Percentiles rank a stretch among this genome's conserved stretches.
Conservation (phyloP, 2,329 filamentous ascomycete genomes). For the Stachybotrys chartarum region DNA sequence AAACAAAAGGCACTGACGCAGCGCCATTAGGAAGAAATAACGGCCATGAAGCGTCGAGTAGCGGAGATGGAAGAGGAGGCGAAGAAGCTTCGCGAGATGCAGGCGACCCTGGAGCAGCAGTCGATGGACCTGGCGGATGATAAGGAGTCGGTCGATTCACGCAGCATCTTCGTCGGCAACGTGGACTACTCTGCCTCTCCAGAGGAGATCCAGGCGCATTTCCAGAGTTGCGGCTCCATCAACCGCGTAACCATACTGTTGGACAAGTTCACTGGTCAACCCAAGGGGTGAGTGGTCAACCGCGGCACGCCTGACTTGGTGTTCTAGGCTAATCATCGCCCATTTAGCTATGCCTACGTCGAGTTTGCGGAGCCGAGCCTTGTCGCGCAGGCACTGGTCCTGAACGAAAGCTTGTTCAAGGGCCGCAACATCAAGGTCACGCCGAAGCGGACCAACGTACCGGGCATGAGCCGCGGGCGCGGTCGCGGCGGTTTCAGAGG, state of each 20-base stretch:
- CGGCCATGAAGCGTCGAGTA: conserved; percentile 78
- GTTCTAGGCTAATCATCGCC: conserved; percentile 8
- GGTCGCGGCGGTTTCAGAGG: conserved; percentile 49
- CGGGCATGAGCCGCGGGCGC: conserved; percentile 82
- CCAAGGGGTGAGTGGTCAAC: conserved; percentile 72
- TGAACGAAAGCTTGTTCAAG: conserved; percentile 95
- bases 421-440: conserved; percentile 90
- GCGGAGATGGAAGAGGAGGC: conserved; percentile 90
- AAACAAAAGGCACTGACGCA: conserved; percentile 21
- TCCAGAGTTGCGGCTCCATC: conserved; percentile 94
- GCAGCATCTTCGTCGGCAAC: conserved; percentile 97
- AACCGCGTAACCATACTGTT: conserved; percentile 96
- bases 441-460: conserved; percentile 94
- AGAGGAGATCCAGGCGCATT: conserved; percentile 94
- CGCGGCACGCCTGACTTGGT: background rate
- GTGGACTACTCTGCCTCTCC: conserved; percentile 96
- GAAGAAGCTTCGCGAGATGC: conserved; percentile 80
- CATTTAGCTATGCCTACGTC: conserved; percentile 86
- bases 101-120: conserved; percentile 77
- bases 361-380: conserved; percentile 93
- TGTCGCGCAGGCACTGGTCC: conserved; percentile 84
- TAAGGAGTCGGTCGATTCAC: conserved; percentile 90
- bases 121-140: conserved; percentile 78
- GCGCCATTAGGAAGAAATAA: conserved; percentile 62
- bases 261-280: conserved; percentile 97